Evolutionary conservation across 2,329 filamentous ascomycete genomes (phyloP), one percentile per base, ranked within the genome.

Genomic region (Scedosporium aurantiacum): DNA sequence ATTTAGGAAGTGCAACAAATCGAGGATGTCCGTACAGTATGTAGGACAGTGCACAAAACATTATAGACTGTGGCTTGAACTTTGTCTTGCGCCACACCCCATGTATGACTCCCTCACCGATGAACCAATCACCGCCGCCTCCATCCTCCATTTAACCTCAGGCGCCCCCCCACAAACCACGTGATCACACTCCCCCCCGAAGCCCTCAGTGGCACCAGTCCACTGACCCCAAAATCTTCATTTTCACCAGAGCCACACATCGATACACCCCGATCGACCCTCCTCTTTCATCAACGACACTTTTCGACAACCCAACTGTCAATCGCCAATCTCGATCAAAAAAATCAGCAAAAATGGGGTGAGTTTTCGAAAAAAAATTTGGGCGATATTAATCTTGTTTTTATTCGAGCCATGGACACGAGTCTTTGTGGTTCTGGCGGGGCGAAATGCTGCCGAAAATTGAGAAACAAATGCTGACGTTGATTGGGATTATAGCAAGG

Each of bases 401-500:
- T 37, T 37, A 1, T 10, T 28, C 10, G 12, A 3, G 32, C 10
- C 32, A 37, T 37, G 32, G 32, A 37, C 6, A 37, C 2, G 32
- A 37, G 16, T 28, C 23, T 25, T 55, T 16, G 12, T 28, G 5
- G 37, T 41, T 41, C 14, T 41, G 6, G 43, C n/a, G 43, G 43
- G 43, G 18, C 43, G 5, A 28, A 54, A 25, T 27, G 50, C 50
- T 54, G 12, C 23, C 12, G 50, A 23, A 27, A 47, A 47, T 47
- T 27, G 21, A 12, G 32, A 32, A 28, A 23, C 28, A 60, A 60
- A 55, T 60, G 58, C 58, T 60, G 47, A 60, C 58, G 58, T 55
- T 60, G 28, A 52, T 54, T 32, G 27, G 12, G 32, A 50, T 55
- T 25, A 40, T 55, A 60, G 60, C 64, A 65, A 65, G 63, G 64